These are phyloP conservation scores for Helianthus annuus DNA, from an alignment of 129 eudicot genomes.

Conservation along the genomic window DNA sequence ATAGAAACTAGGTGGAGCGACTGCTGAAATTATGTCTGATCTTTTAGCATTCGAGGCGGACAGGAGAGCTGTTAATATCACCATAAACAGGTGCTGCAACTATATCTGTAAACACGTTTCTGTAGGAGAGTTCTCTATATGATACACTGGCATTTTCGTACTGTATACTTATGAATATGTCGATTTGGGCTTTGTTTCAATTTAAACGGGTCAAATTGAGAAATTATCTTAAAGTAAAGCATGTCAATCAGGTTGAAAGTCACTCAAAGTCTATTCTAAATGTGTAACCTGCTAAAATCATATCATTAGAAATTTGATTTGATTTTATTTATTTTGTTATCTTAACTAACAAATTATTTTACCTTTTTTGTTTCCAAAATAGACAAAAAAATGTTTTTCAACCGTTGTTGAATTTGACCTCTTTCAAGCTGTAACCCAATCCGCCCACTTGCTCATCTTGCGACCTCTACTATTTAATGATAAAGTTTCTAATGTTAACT, in stretches of 20 bases:
- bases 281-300: neutral
- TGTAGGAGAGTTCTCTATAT: neutral
- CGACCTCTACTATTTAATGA: neutral
- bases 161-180: neutral
- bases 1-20: slow-evolving; percentile 95
- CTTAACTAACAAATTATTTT: neutral
- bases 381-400: neutral
- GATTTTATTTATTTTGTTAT: neutral
- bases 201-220: neutral
- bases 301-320: neutral
- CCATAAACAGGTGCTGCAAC: slow-evolving; percentile 72
- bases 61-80: slow-evolving; percentile 90
- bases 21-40: slow-evolving; percentile 95
- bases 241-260: neutral
- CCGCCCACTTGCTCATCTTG: no score
- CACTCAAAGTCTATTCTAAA: neutral
- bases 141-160: neutral
- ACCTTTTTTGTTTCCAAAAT: neutral
- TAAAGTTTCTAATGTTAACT: neutral
- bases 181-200: neutral
- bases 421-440: neutral
- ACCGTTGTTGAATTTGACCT: neutral
- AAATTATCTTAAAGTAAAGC: neutral
- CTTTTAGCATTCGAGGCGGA: slow-evolving; percentile 94
- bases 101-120: neutral